phyloP scores from a whole-genome alignment of 2,329 filamentous ascomycete genomes.

The Apiospora rasikravindrae region DNA sequence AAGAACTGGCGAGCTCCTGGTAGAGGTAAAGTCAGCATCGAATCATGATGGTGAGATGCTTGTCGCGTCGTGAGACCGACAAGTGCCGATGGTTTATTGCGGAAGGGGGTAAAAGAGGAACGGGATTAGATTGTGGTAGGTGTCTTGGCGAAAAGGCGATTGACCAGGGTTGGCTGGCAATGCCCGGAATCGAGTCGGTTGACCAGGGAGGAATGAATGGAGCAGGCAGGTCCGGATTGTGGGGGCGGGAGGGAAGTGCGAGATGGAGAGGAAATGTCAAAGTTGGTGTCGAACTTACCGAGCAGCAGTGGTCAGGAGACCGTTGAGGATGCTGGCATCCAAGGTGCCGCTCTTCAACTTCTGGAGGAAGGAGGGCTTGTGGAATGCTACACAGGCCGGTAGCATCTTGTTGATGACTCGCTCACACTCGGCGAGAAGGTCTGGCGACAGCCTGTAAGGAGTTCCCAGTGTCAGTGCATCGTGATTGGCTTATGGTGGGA shows the following conservation, averaged over 20 bases:
- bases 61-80: background rate
- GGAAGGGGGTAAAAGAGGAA: background rate
- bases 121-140: conserved; percentile 18
- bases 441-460: conserved; percentile 54
- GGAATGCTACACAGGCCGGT: conserved; percentile 66
- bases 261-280: conserved; percentile 17
- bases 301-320: conserved; percentile 61
- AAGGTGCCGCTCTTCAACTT: conserved; percentile 62
- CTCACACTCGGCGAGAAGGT: conserved; percentile 64
- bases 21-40: background rate
- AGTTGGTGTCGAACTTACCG: conserved; percentile 50
- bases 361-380: conserved; percentile 66
- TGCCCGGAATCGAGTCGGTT: conserved; percentile 1
- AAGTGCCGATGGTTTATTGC: conserved; percentile 17
- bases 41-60: conserved; percentile 3
- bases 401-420: conserved; percentile 65
- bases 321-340: conserved; percentile 62
- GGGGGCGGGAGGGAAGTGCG: conserved; percentile 21
- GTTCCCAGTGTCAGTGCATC: conserved; percentile 21
- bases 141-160: background rate
- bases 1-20: conserved; percentile 59
- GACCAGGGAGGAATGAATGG: conserved; percentile 29
- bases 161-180: conserved; percentile 3
- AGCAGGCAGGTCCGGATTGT: conserved; percentile 29
- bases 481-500: conserved; percentile 20